phyloP scores from a whole-genome alignment of 2,329 filamentous ascomycete genomes.

The Triangularia verruculosa region DNA sequence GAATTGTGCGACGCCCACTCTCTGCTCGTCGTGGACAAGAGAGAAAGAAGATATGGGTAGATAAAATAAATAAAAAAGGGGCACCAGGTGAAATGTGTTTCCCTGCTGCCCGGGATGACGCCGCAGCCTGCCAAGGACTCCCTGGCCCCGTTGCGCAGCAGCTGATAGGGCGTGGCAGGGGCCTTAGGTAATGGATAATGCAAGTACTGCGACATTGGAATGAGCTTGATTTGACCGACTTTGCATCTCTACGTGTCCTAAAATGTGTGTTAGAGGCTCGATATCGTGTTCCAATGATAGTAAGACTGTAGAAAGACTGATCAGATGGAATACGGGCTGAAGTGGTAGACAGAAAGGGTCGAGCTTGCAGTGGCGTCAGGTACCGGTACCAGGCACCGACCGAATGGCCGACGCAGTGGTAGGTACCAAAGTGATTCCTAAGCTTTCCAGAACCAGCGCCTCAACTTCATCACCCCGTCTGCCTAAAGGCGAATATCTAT shows the following conservation, averaged over 20 bases:
- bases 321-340: background rate
- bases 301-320: background rate
- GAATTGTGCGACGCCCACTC: background rate
- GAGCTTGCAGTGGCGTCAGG: background rate
- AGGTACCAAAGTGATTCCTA: slow-evolving; percentile 13
- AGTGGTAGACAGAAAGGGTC: background rate
- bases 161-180: background rate
- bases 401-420: slow-evolving; percentile 7
- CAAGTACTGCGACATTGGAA: slow-evolving; percentile 4
- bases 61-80: background rate
- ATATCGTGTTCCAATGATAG: background rate
- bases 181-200: slow-evolving; percentile 8
- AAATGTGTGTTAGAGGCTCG: background rate
- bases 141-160: background rate
- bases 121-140: slow-evolving; percentile 5
- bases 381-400: slow-evolving; percentile 6
- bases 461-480: slow-evolving; percentile 23
- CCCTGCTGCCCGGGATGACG: slow-evolving; percentile 4
- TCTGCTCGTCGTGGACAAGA: background rate
- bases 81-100: slow-evolving; percentile 7
- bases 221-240: background rate
- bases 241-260: background rate
- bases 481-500: slow-evolving; percentile 12
- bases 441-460: slow-evolving; percentile 20
- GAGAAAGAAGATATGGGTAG: no score